Conservation (phyloP, 1,284 basidiomycete species). For the Vanrija pseudolonga region DNA sequence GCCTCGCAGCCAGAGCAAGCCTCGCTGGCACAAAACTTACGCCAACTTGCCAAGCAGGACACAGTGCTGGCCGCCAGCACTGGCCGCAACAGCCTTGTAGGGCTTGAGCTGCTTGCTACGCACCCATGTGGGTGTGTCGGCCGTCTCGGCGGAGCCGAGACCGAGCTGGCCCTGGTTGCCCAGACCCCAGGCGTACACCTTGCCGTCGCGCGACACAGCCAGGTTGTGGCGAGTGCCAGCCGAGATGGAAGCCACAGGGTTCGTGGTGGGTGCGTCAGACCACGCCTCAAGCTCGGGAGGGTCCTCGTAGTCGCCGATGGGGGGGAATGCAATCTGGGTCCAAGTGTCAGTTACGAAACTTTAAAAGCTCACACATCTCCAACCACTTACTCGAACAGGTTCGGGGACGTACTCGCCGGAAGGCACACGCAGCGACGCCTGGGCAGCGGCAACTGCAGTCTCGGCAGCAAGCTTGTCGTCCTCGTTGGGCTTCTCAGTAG, state of each 20-base stretch:
- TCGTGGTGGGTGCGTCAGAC: conserved; percentile 49
- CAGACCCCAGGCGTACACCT: conserved; percentile 81
- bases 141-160: conserved; percentile 50
- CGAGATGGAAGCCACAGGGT: conserved; percentile 70
- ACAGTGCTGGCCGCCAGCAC: conserved; percentile 54
- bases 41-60: conserved; percentile 34
- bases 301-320: conserved; percentile 50
- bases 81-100: conserved; percentile 48
- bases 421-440: conserved; percentile 53
- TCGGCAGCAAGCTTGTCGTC: conserved; percentile 27
- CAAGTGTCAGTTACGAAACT: background rate
- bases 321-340: conserved; percentile 62
- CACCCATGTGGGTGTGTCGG: conserved; percentile 64
- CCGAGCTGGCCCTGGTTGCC: conserved; percentile 57
- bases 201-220: conserved; percentile 71
- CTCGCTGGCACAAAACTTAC: background rate
- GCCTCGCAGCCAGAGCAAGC: background rate
- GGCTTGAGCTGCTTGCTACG: conserved; percentile 50
- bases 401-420: conserved; percentile 59
- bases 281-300: conserved; percentile 48
- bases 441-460: conserved; percentile 29
- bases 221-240: conserved; percentile 78
- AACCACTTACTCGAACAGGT: conserved; percentile 45
- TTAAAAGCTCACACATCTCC: background rate
- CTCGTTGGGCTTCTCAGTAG: conserved; percentile 23